Base-by-base conservation (phyloP, 2,329 filamentous ascomycete genomes). In the Aureobasidium sp. region DNA sequence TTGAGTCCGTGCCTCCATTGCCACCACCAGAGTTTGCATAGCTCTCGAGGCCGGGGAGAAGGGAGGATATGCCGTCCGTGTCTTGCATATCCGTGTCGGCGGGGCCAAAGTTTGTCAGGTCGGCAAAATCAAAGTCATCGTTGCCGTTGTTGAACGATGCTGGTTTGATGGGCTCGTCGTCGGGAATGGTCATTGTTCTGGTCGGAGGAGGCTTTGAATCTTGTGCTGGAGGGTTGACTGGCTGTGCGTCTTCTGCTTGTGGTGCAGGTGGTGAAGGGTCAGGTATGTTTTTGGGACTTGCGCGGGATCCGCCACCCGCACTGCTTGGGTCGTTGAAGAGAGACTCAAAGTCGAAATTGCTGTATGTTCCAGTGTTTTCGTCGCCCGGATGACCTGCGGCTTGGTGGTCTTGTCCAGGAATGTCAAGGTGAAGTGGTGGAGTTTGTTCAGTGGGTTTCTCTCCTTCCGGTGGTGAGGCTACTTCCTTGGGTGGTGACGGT, bases 31-130 rank as follows among this genome's bases (percentile, higher is more conserved):
- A 67, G 36, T 75, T 77, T 20, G 76, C 72, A 66, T 75, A 77
- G 67, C 75, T 71, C 64, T 78, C 70, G 58, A 79, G 67, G 61
- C 77, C 72, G 41, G 77, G 70, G 7, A 76, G 67, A 8, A 78
- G 69, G 2, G 74, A 71, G 11, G 69, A 70, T 31, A 77, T 71
- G 55, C 67, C 66, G 64, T 69, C 65, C 55, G 71, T 69, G 48
- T 70, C 67, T 44, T 66, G 68, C 29, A 66, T 68, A 34, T 59
- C 47, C 27, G 55, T 61, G 48, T 51, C 56, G 17, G 47, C 12
- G n/a, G 47, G 37, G 27, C 39, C 48, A 42, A 49, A 63, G 83
- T 41, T 53, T 12, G 62, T 62, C 22, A 62, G 51, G 12, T 56
- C 49, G 14, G 55, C 61, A 48, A 65, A 61, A n/a, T 65, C 62